Percentiles rank a stretch among this genome's conserved stretches.
phyloP scores from a whole-genome alignment of 2,329 filamentous ascomycete species.

The Pyrenophora seminiperda region DNA sequence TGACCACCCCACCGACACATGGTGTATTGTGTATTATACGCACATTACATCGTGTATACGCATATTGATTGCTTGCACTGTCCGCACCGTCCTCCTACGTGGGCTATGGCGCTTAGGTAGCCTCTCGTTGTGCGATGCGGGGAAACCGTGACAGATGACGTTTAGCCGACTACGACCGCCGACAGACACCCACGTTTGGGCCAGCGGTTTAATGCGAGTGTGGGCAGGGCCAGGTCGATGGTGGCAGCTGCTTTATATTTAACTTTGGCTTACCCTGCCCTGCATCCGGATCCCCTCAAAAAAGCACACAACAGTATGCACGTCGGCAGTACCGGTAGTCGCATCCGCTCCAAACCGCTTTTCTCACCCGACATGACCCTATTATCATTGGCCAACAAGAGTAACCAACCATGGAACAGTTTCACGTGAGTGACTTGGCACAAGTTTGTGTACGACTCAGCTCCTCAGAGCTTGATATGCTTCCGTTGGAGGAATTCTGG shows the following conservation, averaged over 20 bases:
- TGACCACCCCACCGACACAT: too few species aligned
- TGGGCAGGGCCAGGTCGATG: neutral
- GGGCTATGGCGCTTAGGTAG: conserved; percentile 16
- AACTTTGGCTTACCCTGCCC: conserved; percentile 1
- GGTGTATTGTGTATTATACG: conserved; percentile 25
- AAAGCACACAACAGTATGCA: neutral
- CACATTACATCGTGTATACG: conserved; percentile 3
- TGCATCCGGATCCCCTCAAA: conserved; percentile 10
- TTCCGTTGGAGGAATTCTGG: conserved; percentile 19
- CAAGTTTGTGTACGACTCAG: neutral
- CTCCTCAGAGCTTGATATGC: neutral
- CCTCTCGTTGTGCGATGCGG: conserved; percentile 15
- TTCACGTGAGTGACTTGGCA: neutral
- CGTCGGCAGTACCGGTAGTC: neutral
- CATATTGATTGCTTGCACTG: conserved; percentile 16
- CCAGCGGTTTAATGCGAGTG: neutral
- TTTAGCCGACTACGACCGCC: conserved; percentile 1
- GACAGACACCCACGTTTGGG: neutral
- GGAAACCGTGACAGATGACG: conserved; percentile 19
- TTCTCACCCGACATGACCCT: neutral
- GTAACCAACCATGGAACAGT: neutral
- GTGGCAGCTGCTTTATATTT: neutral
- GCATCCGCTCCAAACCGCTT: conserved; percentile 9
- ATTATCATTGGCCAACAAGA: neutral
- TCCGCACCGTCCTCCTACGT: conserved; percentile 15